Evolutionary conservation across 164 flowering plant genomes (phyloP).

Genomic region (Buxus sempervirens): DNA sequence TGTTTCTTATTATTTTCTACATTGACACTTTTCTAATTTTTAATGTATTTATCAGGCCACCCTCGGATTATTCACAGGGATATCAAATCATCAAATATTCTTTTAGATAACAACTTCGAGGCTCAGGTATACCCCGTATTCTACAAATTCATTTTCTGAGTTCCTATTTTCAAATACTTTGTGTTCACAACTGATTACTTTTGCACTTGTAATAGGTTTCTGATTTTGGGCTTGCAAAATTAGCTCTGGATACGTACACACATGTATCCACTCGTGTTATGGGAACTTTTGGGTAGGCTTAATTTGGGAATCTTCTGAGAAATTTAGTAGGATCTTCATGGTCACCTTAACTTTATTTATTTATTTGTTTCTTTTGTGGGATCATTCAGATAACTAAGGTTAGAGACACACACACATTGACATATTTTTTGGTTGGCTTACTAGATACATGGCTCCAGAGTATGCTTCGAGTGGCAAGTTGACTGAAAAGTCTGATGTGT

Average conservation of each 20-base stretch:
- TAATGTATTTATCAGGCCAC: constrained; percentile 50
- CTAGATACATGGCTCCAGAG: constrained; percentile 84
- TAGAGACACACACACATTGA: neutral
- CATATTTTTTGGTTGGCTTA: constrained; percentile 15
- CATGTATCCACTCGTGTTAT: constrained; percentile 88
- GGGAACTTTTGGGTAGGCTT: constrained; percentile 88
- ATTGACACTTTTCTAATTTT: neutral
- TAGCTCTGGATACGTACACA: constrained; percentile 68
- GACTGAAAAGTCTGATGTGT: constrained; percentile 82
- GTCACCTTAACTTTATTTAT: neutral
- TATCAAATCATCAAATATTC: constrained; percentile 91
- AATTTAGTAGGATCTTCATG: neutral
- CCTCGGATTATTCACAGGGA: constrained; percentile 93
- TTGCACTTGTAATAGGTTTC: constrained; percentile 52
- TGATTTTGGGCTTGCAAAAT: constrained; percentile 90
- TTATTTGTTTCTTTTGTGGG: no score
- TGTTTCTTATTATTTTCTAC: neutral
- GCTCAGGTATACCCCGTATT: constrained; percentile 53
- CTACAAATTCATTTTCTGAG: neutral
- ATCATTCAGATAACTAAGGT: no score
- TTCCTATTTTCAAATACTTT: neutral
- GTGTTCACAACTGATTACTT: constrained; percentile 3
- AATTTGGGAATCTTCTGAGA: neutral
- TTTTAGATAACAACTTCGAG: constrained; percentile 72
- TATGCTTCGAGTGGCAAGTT: constrained; percentile 80